Base-by-base conservation (phyloP, 768 basidiomycete species). In the Paxillus ammoniavirescens region DNA sequence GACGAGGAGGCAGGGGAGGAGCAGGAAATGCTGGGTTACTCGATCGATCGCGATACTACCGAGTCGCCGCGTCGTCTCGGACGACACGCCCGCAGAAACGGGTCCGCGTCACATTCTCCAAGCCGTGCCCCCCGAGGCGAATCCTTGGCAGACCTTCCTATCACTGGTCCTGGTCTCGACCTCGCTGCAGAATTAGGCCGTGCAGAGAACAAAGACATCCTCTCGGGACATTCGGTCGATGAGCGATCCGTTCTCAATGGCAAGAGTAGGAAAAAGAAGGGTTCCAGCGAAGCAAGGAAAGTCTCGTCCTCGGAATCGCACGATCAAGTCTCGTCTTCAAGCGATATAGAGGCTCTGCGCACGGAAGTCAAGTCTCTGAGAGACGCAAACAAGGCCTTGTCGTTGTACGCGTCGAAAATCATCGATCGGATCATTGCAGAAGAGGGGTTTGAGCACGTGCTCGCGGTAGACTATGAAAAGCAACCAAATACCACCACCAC, bases 351-450 rank as follows among this genome's bases (percentile, higher is more conserved):
- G 41, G 80, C 84, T n/a, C 72, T 98, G 49, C 80, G 87, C 35
- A 81, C 75, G 10, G 96, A 98, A 70, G 87, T 97, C 67, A 96
- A 96, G 70, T 86, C 85, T 30, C 82, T 98, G 70, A 91, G 89
- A 68, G 95, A 97, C 67, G 93, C 93, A 42, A 98, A 97, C 77
- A 96, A 96, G 69, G 95, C 95, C 1, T 76, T 98, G 12, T 93
- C 93, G 15, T 73, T 98, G 38, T 98, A 98, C 65, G 93, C 95
- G 4, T 93, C 92, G 43, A 98, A 98, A 78, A 98, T 98, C 60
- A 91, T 98, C 64, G 96, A 98, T 75, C 84, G 95, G 42, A 97
- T 98, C 66, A 96, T 98, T 62, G 82, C 89, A 1, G 89, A 95
- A 70, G 95, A 97, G 71, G 94, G 94, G 21, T 98, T 96, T 72